These are phyloP conservation scores for Emergomyces orientalis DNA, from an alignment of 2,329 filamentous ascomycete species.

Conservation along the genomic window DNA sequence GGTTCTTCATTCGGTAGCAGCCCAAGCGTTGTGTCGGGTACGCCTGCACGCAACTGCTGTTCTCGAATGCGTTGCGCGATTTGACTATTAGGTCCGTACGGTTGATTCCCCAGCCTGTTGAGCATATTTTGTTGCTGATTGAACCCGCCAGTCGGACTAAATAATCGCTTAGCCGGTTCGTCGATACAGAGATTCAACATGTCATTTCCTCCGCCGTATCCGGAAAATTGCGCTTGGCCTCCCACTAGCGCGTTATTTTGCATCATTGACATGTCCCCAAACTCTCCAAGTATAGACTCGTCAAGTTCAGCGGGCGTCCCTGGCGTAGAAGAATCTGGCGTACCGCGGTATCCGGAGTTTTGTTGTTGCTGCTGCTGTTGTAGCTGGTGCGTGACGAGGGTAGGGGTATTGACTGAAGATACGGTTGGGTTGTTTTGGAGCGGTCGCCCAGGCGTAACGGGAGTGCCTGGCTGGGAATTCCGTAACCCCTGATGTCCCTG, in stretches of 20 bases:
- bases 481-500: conserved; percentile 67
- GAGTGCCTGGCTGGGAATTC: conserved; percentile 77
- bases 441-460: conserved; percentile 56
- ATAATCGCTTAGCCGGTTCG: conserved; percentile 87
- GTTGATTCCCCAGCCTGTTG: conserved; percentile 64
- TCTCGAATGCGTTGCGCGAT: conserved; percentile 57
- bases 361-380: conserved; percentile 49
- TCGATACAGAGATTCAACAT: conserved; percentile 65
- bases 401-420: conserved; percentile 93
- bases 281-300: conserved; percentile 56
- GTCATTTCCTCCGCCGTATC: conserved; percentile 38
- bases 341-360: conserved; percentile 45
- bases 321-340: conserved; percentile 58
- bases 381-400: conserved; percentile 67
- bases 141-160: conserved; percentile 70
- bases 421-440: conserved; percentile 92
- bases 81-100: conserved; percentile 68
- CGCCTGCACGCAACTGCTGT: conserved; percentile 53
- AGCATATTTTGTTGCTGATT: conserved; percentile 62
- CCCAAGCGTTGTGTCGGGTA: conserved; percentile 38
- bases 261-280: conserved; percentile 49
- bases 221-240: conserved; percentile 30
- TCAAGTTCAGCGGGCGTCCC: conserved; percentile 67
- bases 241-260: conserved; percentile 39
- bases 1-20: conserved; percentile 68